Evolutionary conservation across 768 basidiomycete genomes (phyloP).

Genomic region (Panaeolus papilionaceus): DNA sequence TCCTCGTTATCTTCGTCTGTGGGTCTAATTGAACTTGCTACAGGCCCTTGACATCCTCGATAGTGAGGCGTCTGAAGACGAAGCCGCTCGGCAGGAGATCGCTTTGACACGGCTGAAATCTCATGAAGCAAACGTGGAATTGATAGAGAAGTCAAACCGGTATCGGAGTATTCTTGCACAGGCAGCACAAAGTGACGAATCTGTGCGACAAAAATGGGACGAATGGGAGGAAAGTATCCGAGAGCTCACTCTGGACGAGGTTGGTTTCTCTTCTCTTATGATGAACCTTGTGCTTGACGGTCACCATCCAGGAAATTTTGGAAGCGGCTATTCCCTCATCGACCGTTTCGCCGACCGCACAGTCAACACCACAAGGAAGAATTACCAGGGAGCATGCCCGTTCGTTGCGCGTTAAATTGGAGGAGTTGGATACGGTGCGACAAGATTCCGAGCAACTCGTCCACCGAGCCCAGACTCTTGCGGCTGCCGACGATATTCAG

Average conservation of each 20-base stretch:
- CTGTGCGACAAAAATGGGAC: constrained; percentile 84
- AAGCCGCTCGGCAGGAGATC: constrained; percentile 61
- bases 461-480: constrained; percentile 64
- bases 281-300: not conserved
- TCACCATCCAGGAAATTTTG: constrained; percentile 57
- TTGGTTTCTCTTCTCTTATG: constrained; percentile 39
- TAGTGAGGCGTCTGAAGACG: constrained; percentile 87
- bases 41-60: constrained; percentile 93
- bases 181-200: constrained; percentile 77
- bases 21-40: not conserved
- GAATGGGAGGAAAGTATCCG: constrained; percentile 82
- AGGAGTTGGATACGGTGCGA: constrained; percentile 78
- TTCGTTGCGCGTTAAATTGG: constrained; percentile 74
- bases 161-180: constrained; percentile 76
- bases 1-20: constrained; percentile 8
- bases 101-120: constrained; percentile 66
- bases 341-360: constrained; percentile 41
- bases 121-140: constrained; percentile 76
- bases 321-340: constrained; percentile 75
- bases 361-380: constrained; percentile 45
- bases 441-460: constrained; percentile 67
- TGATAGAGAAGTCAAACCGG: constrained; percentile 71
- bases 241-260: constrained; percentile 70
- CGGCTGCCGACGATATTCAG: constrained; percentile 76
- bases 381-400: constrained; percentile 70